A percentile compares a stretch with the other conserved stretches of the same genome.
Conservation (phyloP, 352 stramenopile species). For the Globisporangium nodosum region DNA sequence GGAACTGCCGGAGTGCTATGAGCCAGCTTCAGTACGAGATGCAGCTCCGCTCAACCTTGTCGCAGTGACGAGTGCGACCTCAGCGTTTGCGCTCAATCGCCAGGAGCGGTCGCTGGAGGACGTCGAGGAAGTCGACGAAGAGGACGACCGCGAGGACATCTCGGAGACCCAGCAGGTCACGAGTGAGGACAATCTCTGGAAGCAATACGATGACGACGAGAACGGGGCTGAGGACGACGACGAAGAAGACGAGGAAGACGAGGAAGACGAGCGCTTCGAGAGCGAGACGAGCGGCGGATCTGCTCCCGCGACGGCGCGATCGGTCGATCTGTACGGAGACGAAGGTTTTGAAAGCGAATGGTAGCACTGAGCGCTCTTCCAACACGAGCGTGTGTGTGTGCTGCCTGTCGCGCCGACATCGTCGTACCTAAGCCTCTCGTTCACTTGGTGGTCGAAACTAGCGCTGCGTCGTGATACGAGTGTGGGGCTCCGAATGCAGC, state of each 20-base stretch:
- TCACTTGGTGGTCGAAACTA: neutral
- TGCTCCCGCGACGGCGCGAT: conserved; percentile 10
- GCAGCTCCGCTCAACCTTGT: neutral
- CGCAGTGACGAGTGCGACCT: neutral
- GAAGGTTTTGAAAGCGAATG: conserved; percentile 54
- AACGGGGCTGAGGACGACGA: conserved; percentile 13
- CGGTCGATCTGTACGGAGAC: conserved; percentile 37
- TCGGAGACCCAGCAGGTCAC: neutral
- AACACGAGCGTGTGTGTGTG: too few relatives aligned
- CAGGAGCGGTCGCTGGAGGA: conserved; percentile 11
- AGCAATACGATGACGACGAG: conserved; percentile 22
- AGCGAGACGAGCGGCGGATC: conserved; percentile 9
- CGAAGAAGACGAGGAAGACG: conserved; percentile 20
- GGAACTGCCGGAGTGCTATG: neutral
- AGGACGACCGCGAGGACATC: neutral
- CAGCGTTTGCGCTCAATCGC: neutral
- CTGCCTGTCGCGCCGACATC: too few relatives aligned
- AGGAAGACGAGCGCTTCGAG: conserved; percentile 7
- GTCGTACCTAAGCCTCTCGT: neutral
- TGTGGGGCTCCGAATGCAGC: neutral
- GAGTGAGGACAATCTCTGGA: conserved; percentile 17
- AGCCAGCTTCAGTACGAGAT: neutral
- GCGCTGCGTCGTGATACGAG: neutral
- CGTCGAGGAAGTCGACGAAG: conserved; percentile 12
- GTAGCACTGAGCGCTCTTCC: conserved; percentile 9